Evolutionary conservation across 768 basidiomycete genomes (phyloP).

Genomic region (Trametes elegans): DNA sequence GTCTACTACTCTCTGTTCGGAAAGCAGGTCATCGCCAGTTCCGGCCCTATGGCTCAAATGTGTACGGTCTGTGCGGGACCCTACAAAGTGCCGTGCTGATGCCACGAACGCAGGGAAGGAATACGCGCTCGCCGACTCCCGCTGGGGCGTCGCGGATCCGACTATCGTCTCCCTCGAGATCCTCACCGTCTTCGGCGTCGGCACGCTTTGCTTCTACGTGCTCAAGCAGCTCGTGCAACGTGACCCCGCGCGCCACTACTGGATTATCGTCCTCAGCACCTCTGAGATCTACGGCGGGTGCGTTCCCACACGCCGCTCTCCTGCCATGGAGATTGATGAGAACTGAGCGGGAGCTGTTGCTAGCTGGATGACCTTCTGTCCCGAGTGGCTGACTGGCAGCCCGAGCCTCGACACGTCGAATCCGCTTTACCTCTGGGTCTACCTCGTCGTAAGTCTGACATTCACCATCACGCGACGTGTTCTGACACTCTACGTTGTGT

Average conservation of each 20-base stretch:
- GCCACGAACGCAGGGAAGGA: conserved; percentile 88
- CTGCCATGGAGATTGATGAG: not conserved
- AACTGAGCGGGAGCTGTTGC: not conserved
- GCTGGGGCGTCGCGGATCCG: conserved; percentile 80
- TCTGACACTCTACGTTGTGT: not conserved
- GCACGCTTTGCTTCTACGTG: conserved; percentile 72
- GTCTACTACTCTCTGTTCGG: conserved; percentile 77
- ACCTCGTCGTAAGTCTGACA: conserved; percentile 65
- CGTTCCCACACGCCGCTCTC: not conserved
- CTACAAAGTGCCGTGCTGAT: too few relatives aligned
- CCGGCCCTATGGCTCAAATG: conserved; percentile 68
- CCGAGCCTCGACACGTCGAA: conserved; percentile 72
- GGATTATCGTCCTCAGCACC: conserved; percentile 76
- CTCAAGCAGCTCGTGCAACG: conserved; percentile 59
- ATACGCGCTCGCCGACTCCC: conserved; percentile 75
- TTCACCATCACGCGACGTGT: not conserved
- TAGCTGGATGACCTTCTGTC: conserved; percentile 84
- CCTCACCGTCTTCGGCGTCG: conserved; percentile 77
- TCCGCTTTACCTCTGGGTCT: conserved; percentile 72
- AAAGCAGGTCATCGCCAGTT: conserved; percentile 64
- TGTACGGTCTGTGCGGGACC: too few relatives aligned
- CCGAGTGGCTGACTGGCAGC: conserved; percentile 80
- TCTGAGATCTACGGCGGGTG: conserved; percentile 79
- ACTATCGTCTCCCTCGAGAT: conserved; percentile 82
- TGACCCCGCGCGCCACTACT: conserved; percentile 71